These are phyloP conservation scores for Zymoseptoria ardabiliae DNA, from an alignment of 2,329 filamentous ascomycete genomes.

Conservation along the genomic window DNA sequence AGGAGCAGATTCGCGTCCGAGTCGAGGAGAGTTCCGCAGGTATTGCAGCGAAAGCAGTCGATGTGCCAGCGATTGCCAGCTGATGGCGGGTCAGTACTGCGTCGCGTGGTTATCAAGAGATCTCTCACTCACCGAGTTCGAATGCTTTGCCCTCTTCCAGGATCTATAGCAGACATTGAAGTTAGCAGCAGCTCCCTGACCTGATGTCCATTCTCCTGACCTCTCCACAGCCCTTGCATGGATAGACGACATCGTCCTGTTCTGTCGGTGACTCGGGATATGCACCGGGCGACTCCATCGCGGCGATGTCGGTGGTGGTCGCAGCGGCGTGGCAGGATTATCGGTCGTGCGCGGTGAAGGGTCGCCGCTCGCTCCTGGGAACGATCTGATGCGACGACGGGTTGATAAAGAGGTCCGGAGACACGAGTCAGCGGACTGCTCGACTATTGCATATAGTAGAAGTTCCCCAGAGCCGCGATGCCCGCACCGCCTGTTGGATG, in stretches of 20 bases:
- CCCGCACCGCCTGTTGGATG: neutral
- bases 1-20: slow-evolving; percentile 96
- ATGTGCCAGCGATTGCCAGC: slow-evolving; percentile 58
- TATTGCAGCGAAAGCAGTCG: slow-evolving; percentile 77
- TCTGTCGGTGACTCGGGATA: slow-evolving; percentile 63
- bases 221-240: slow-evolving; percentile 90
- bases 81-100: slow-evolving; percentile 5
- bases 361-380: neutral
- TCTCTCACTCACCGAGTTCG: slow-evolving; percentile 66
- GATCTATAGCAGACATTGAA: slow-evolving; percentile 52
- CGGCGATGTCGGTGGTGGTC: slow-evolving; percentile 12
- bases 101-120: slow-evolving; percentile 7
- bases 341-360: neutral
- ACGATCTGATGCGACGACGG: neutral
- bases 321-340: neutral
- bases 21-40: slow-evolving; percentile 89
- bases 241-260: slow-evolving; percentile 69
- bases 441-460: neutral
- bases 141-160: slow-evolving; percentile 98
- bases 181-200: slow-evolving; percentile 6
- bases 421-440: neutral
- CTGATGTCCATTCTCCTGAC: slow-evolving; percentile 39
- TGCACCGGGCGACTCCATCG: slow-evolving; percentile 51
- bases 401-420: neutral
- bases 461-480: neutral